A percentile compares a stretch with the other conserved stretches of the same genome.
Evolutionary conservation across 1,284 basidiomycete species (phyloP).

Genomic region (Lignosus rhinocerotis): DNA sequence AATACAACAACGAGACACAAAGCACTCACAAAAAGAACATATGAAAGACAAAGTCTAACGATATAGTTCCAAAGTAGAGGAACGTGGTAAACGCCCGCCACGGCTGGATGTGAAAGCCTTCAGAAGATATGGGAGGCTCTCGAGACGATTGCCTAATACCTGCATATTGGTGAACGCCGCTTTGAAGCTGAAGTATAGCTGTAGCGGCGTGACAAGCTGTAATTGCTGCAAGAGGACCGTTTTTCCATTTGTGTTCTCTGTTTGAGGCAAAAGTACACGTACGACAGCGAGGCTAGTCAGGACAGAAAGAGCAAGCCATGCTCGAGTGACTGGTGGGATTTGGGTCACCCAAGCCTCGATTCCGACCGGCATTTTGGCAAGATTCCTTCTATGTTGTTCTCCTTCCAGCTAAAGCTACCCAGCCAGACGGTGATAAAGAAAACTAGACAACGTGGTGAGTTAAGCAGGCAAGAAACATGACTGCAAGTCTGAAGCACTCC

Average conservation of each 20-base stretch:
- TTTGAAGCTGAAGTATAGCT: conserved; percentile 91
- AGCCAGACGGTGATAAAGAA: not conserved
- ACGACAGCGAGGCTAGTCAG: conserved; percentile 84
- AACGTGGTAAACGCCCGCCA: conserved; percentile 93
- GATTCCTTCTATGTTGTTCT: too few species aligned
- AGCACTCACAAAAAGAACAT: conserved; percentile 95
- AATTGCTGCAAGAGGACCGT: conserved; percentile 68
- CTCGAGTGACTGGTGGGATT: conserved; percentile 86
- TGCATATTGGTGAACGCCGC: conserved; percentile 81
- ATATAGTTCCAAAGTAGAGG: conserved; percentile 93
- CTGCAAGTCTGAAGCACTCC: not conserved
- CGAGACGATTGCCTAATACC: conserved; percentile 44
- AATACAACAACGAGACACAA: not conserved
- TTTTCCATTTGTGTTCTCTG: not conserved
- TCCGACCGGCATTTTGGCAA: conserved; percentile 64
- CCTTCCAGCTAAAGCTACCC: not conserved
- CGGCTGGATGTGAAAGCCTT: conserved; percentile 46
- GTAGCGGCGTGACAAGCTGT: conserved; percentile 84
- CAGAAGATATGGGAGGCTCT: not conserved
- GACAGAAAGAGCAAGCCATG: conserved; percentile 79
- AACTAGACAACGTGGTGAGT: not conserved
- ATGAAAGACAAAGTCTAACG: conserved; percentile 95
- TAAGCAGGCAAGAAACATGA: not conserved
- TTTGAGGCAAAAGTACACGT: conserved; percentile 33
- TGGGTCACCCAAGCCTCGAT: conserved; percentile 84